These are phyloP conservation scores for Sporothrix pallida DNA, from an alignment of 2,329 filamentous ascomycete genomes.

Conservation along the genomic window DNA sequence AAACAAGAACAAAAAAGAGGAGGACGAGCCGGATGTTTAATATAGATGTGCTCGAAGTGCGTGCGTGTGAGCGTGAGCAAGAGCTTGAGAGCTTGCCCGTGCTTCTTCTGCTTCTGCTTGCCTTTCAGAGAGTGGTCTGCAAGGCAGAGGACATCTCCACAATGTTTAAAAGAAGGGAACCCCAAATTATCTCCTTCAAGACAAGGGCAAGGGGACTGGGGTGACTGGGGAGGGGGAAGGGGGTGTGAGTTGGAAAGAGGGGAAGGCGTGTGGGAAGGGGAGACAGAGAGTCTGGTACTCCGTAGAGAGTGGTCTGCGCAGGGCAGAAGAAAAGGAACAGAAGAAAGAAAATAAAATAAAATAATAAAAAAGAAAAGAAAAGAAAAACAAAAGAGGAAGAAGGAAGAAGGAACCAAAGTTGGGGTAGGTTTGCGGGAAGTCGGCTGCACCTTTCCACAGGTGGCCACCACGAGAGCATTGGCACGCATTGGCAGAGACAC, in stretches of 20 bases:
- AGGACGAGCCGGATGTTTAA: conserved; percentile 30
- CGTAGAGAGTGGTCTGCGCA: neutral
- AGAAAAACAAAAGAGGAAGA: neutral
- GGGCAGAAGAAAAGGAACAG: neutral
- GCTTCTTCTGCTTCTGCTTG: neutral
- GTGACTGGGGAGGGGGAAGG: neutral
- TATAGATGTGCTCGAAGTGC: conserved; percentile 25
- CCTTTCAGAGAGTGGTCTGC: neutral
- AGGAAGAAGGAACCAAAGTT: neutral
- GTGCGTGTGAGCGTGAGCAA: neutral
- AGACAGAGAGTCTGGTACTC: neutral
- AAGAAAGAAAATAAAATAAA: neutral
- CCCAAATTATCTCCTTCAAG: conserved; percentile 15
- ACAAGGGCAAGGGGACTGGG: conserved; percentile 12
- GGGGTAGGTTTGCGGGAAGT: conserved; percentile 24
- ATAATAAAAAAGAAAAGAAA: neutral
- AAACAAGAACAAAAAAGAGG: neutral
- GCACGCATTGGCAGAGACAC: neutral
- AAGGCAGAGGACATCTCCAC: conserved; percentile 21
- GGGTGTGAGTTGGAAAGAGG: neutral
- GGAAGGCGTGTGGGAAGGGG: neutral
- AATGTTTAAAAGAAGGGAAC: conserved; percentile 22
- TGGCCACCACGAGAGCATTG: neutral
- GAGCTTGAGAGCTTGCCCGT: neutral
- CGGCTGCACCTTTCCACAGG: conserved; percentile 30